A percentile compares a stretch with the other conserved stretches of the same genome.
Evolutionary conservation across 495 filamentous ascomycete genomes (phyloP).

Genomic region (Penicillium desertorum): DNA sequence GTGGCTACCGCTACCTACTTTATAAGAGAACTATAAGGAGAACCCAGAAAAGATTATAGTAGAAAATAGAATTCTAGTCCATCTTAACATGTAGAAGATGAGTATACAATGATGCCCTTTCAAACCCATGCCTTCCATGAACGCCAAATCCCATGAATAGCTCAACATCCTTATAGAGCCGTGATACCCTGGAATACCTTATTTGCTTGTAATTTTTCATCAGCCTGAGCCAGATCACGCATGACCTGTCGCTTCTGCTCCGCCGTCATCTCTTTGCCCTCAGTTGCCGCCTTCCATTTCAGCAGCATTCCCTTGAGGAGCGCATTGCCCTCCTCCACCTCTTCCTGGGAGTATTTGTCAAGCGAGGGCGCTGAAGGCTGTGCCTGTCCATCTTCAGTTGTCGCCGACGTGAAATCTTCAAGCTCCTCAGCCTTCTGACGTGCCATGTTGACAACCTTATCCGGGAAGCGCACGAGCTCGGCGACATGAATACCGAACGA

Average conservation of each 20-base stretch:
- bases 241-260: slow-evolving; percentile 78
- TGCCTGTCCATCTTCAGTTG: slow-evolving; percentile 57
- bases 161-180: slow-evolving; percentile 55
- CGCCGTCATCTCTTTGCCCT: slow-evolving; percentile 59
- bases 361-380: slow-evolving; percentile 41
- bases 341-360: slow-evolving; percentile 69
- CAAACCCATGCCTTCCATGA: slow-evolving; percentile 1
- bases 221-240: slow-evolving; percentile 71
- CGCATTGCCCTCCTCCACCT: slow-evolving; percentile 87
- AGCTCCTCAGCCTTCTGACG: slow-evolving; percentile 97
- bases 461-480: slow-evolving; percentile 95
- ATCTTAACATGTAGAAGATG: not conserved
- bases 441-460: slow-evolving; percentile 97
- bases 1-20: not conserved
- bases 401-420: slow-evolving; percentile 81
- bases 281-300: slow-evolving; percentile 85
- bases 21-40: not conserved
- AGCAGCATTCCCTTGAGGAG: slow-evolving; percentile 82
- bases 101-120: slow-evolving; percentile 7
- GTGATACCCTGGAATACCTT: slow-evolving; percentile 89
- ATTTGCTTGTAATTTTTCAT: slow-evolving; percentile 72
- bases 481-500: slow-evolving; percentile 98
- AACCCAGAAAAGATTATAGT: not conserved
- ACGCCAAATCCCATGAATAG: slow-evolving; percentile 22
- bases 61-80: not conserved